Base-by-base conservation (phyloP, 768 basidiomycete genomes). In the Rubroboletus pulcherrimus region DNA sequence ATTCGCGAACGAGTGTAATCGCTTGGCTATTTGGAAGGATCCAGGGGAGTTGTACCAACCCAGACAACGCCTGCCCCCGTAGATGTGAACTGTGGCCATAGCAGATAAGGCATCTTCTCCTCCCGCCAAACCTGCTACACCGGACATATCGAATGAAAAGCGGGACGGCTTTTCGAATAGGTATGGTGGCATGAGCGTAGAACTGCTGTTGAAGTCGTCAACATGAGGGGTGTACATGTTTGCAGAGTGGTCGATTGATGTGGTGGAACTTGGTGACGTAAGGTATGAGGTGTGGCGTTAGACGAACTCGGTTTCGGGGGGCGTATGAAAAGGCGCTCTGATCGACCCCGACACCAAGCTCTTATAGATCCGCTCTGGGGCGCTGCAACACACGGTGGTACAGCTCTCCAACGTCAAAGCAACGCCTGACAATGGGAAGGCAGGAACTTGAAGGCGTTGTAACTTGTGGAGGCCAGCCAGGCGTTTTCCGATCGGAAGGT, bases 1-100 rank as follows among this genome's bases (percentile, higher is more conserved):
- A 19, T 51, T 60, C 12, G 59, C 53, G n/a, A 73, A 58, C 26
- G 48, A 42, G 10, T 54, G 54, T 14, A 71, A 49, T 9, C 59
- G 60, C 51, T 65, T 65, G 30, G 61, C 66, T 12, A 68, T 49
- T 7, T 60, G 60, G 49, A 71, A 66, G 29, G 67, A 63, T 1
- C 73, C 73, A 6, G 73, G 71, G 14, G 63, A 63, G 24, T 74
- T 74, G 48, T 72, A 74, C 66, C 63, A 74, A 12, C 73, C 73
- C 17, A 71, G 46, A 61, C 58, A 74, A 11, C 62, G 63, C 15
- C 59, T 59, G 14, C 56, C 53, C 17, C 58, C 56, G 38, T 66
- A 67, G 31, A 73, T 11, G 34, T 66, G 73, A 1, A 68, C 68
- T 17, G 63, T 54, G 7, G 58, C 57, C 66, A 73, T 66, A 0